Evolutionary conservation across 78 protist genomes (phyloP).

Genomic region (Dictyostelium brefeldianum): DNA sequence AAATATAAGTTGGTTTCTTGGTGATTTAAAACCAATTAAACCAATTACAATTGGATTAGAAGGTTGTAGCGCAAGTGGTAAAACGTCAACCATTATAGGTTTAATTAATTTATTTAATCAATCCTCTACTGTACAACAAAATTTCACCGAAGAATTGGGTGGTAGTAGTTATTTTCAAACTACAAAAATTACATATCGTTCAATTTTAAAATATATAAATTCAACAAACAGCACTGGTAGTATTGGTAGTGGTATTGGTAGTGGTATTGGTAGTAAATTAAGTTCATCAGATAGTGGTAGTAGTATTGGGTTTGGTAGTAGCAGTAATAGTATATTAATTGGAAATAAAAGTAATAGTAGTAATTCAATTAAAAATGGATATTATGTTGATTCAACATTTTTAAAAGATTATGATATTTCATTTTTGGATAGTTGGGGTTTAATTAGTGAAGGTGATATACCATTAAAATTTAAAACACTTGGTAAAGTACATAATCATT

Average conservation of each 20-base stretch:
- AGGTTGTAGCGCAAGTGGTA: not conserved
- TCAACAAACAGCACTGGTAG: not conserved
- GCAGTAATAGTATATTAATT: no score
- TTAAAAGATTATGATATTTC: conserved; percentile 2
- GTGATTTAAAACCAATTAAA: conserved; percentile 12
- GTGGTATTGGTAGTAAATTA: no score
- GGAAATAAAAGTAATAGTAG: no score
- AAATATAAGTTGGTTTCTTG: not conserved
- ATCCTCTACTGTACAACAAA: not conserved
- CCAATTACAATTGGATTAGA: not conserved
- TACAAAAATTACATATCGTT: not conserved
- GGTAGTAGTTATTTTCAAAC: not conserved
- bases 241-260: no score
- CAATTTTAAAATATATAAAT: not conserved
- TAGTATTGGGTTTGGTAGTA: no score
- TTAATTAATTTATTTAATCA: not conserved
- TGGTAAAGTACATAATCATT: not conserved
- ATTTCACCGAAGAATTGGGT: conserved; percentile 1
- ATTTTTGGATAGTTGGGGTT: conserved; percentile 4
- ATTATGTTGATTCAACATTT: not conserved
- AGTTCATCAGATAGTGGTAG: no score
- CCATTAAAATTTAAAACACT: not conserved
- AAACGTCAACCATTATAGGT: not conserved
- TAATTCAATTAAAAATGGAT: no score
- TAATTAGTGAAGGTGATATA: not conserved